Conservation (phyloP, 108 stramenopile species). For the Pseudonitzschia pungens region DNA sequence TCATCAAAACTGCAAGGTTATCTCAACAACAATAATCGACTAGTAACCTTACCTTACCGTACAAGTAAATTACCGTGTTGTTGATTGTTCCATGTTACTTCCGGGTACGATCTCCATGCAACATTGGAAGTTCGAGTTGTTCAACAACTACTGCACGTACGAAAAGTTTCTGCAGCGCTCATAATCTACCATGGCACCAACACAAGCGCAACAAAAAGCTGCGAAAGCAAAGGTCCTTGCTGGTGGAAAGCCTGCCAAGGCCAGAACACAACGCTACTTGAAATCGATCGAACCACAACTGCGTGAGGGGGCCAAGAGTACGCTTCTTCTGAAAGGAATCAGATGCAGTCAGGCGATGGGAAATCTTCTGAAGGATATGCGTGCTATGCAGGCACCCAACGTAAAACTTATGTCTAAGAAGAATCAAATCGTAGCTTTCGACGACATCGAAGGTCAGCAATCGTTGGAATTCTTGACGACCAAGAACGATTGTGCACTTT, state of each 20-base stretch:
- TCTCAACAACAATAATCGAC: no score
- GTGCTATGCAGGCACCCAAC: slow-evolving; percentile 82
- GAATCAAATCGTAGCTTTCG: slow-evolving; percentile 85
- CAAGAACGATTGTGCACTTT: slow-evolving; percentile 95
- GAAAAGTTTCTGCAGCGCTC: background rate
- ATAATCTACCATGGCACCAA: slow-evolving; percentile 72
- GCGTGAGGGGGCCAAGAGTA: slow-evolving; percentile 64
- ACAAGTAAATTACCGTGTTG: no score
- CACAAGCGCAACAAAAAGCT: slow-evolving; percentile 71
- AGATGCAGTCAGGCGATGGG: slow-evolving; percentile 85
- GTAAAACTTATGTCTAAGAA: slow-evolving; percentile 83
- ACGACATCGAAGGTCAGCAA: slow-evolving; percentile 67
- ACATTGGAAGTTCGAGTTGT: no score
- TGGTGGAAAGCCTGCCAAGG: slow-evolving; percentile 84
- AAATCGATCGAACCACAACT: slow-evolving; percentile 77
- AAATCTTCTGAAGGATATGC: slow-evolving; percentile 77
- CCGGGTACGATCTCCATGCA: no score
- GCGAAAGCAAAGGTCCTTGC: slow-evolving; percentile 67
- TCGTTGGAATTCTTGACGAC: slow-evolving; percentile 84
- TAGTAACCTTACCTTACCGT: no score
- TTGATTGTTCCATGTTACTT: no score
- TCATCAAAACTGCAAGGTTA: no score
- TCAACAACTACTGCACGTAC: background rate
- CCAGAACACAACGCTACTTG: slow-evolving; percentile 82
- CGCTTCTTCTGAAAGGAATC: slow-evolving; percentile 88